Evolutionary conservation across 108 stramenopile species (phyloP), one percentile per base, ranked within the genome.

Genomic region (Aurantiochytrium sp.): DNA sequence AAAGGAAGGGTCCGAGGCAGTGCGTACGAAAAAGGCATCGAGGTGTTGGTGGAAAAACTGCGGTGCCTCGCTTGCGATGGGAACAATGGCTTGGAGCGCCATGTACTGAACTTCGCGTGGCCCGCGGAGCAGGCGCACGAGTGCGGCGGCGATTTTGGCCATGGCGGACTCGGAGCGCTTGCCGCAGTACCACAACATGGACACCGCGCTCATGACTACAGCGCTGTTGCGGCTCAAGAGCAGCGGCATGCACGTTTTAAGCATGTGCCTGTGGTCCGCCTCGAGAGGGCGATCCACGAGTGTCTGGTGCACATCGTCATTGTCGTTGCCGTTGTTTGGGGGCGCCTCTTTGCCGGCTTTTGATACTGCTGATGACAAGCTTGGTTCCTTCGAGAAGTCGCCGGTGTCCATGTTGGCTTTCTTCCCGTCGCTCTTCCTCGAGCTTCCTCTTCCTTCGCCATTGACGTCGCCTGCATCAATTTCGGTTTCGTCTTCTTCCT

Each of bases 21-120:
- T 97, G 10, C 28, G 19, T 60, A 98, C 97, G 88, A 98, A 99
- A 90, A 99, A 99, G 76, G 98, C 97, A 60, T 92, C 87, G 73
- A 99, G 91, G 92, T 96, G 97, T 12, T 96, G 98, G n/a, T 95
- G 94, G 92, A 99, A 99, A 21, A 97, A 96, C 69, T 95, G 95
- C 19, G 99, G 98, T 88, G 95, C 95, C 87, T 98, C 96, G 49
- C 73, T 69, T 19, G 97, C 98, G 89, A 99, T 90, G n/a, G 93
- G 94, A 43, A 95, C 92, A 91, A 99, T 98, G 53, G 96, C 95
- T 4, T 94, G 95, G 76, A 99, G 93, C 23, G 98, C 97, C 21
- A 98, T 95, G 92, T 97, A 99, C 94, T 98, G 97, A 89, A 99
- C 97, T 92, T 99, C 99, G 58, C 98, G 93, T 55, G 93, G 91